A percentile compares a stretch with the other conserved stretches of the same genome.
phyloP scores from a whole-genome alignment of 2,329 filamentous ascomycete genomes.

The Aspergillus luchuensis region DNA sequence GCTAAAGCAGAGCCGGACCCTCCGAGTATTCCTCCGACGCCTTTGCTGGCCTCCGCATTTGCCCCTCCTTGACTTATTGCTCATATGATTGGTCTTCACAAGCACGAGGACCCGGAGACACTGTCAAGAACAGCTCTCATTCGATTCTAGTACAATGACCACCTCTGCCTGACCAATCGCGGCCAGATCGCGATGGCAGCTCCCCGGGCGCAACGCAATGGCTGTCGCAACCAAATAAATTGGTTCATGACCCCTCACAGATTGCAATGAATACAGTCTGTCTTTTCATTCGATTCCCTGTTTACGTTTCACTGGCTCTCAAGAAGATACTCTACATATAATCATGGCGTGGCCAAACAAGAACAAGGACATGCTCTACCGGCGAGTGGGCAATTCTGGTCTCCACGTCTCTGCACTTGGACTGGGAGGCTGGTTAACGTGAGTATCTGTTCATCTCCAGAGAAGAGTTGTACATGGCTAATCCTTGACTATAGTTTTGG shows the following conservation, averaged over 20 bases:
- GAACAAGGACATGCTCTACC: slow-evolving; percentile 64
- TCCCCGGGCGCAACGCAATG: not conserved
- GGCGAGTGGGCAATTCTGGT: slow-evolving; percentile 69
- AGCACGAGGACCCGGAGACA: not conserved
- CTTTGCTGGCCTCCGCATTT: not conserved
- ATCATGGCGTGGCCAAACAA: slow-evolving; percentile 29
- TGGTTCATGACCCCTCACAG: not conserved
- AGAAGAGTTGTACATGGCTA: not conserved
- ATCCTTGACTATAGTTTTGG: slow-evolving; percentile 50
- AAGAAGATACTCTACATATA: not conserved
- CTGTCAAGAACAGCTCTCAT: not conserved
- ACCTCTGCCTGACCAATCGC: not conserved
- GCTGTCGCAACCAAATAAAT: slow-evolving; percentile 8
- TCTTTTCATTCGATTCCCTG: not conserved
- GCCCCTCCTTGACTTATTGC: not conserved
- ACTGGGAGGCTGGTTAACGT: slow-evolving; percentile 54
- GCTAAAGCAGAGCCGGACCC: slow-evolving; percentile 13
- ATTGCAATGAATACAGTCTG: not conserved
- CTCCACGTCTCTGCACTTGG: slow-evolving; percentile 73
- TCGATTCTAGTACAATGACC: too few relatives aligned
- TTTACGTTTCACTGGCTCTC: not conserved
- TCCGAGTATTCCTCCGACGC: slow-evolving; percentile 27
- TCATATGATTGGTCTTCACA: slow-evolving; percentile 5
- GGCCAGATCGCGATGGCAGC: not conserved
- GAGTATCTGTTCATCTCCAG: slow-evolving; percentile 9